A percentile compares a stretch with the other conserved stretches of the same genome.
Conservation (phyloP, 2,329 filamentous ascomycete genomes). For the Xylariaceae sp. region DNA sequence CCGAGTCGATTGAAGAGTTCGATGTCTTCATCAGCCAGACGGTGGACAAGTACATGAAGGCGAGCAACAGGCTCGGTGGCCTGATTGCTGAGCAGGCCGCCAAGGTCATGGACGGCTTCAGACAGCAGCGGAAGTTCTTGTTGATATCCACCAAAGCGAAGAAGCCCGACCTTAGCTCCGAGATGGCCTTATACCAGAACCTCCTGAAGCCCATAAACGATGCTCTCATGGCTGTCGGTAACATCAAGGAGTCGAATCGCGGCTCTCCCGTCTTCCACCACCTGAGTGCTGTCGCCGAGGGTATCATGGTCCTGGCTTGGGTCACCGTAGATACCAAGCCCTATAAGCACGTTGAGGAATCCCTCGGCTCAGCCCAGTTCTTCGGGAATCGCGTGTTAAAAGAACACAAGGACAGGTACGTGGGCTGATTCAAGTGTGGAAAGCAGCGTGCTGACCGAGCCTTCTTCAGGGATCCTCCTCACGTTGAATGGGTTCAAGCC, state of each 20-base stretch:
- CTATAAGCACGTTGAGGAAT: slow-evolving; percentile 76
- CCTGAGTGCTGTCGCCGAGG: slow-evolving; percentile 80
- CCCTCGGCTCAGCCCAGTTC: slow-evolving; percentile 78
- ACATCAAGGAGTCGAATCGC: slow-evolving; percentile 75
- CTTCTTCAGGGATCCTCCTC: slow-evolving; percentile 55
- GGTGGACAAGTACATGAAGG: slow-evolving; percentile 68
- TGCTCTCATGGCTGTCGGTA: slow-evolving; percentile 68
- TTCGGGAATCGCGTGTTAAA: slow-evolving; percentile 92
- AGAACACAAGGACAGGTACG: slow-evolving; percentile 66
- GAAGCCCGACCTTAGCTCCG: slow-evolving; percentile 67
- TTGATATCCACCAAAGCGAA: slow-evolving; percentile 84
- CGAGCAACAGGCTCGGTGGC: slow-evolving; percentile 71
- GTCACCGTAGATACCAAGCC: slow-evolving; percentile 78
- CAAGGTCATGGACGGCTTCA: slow-evolving; percentile 58
- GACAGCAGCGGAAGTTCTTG: slow-evolving; percentile 80
- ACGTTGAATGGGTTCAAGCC: slow-evolving; percentile 84
- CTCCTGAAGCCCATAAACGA: slow-evolving; percentile 83
- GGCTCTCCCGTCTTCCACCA: slow-evolving; percentile 70
- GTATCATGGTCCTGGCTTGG: slow-evolving; percentile 85
- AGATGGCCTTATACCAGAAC: slow-evolving; percentile 61
- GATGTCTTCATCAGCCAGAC: slow-evolving; percentile 68
- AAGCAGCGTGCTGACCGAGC: slow-evolving; percentile 8
- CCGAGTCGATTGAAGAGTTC: slow-evolving; percentile 79
- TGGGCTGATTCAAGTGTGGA: background rate
- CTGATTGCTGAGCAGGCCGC: slow-evolving; percentile 68